Evolutionary conservation across 1,284 basidiomycete species (phyloP), one percentile per base, ranked within the genome.

Genomic region (Moesziomyces sp.): DNA sequence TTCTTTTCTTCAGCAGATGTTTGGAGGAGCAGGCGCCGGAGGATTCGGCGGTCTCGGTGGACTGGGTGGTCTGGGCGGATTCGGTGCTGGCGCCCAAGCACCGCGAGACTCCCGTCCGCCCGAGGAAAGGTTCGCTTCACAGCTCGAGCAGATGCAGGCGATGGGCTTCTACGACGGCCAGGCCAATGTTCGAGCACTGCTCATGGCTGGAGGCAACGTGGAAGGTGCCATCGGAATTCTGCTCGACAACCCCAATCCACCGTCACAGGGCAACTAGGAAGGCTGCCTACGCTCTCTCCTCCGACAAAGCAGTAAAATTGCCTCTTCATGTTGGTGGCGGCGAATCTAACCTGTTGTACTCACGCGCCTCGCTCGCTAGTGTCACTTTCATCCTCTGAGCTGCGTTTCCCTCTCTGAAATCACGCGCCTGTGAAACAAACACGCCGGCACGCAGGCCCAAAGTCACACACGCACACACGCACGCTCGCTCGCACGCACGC

Each of bases 81-180:
- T 45, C 11, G 63, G 59, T n/a, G 60, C 46, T 19, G 66, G 35
- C 21, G 60, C 61, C 10, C 60, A 58, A 0, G 60, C 51, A 35
- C 62, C 70, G 38, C 54, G 65, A 8, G 80, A 82, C 44, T 49
- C 59, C 4, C 74, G 79, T 4, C 76, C 80, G 16, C 78, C 79
- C 8, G 81, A 83, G 56, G 81, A 83, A 59, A 72, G 81, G 7
- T 82, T 75, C 48, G 73, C 81, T 5, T 66, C 75, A 8, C 79
- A 83, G 52, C 69, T 83, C 7, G 79, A 79, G 45, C 80, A 82
- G 69, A 77, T 82, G 67, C 79, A 82, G 53, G 58, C 48, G 23
- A 83, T 83, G 81, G 81, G 81, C 48, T 80, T 83, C 40, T 71
- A 73, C 46, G 80, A 83, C 47, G 80, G 79, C 0, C 73, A 69